Evolutionary conservation across 192 early-diverging fungal genomes (phyloP), one percentile per base, ranked within the genome.

Genomic region (Funneliformis mosseae): DNA sequence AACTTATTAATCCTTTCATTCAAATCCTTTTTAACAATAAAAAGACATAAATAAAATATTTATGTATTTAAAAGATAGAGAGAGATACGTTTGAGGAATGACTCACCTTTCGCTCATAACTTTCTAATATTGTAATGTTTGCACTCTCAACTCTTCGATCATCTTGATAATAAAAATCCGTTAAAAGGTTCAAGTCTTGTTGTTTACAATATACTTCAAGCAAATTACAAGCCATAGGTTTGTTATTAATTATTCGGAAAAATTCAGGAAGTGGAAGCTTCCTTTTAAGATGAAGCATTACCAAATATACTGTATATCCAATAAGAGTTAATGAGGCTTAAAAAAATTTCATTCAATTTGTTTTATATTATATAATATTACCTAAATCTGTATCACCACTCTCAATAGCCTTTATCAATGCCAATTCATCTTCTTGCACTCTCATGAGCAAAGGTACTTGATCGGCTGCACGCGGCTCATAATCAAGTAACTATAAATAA

Each of bases 101-200:
- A 77, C 79, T 21, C 76, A 87, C 83, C 72, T 81, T 81, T 61
- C 83, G 67, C 55, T 86, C 78, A 80, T 86, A 91, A 39, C 88
- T 90, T 82, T 92, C 88, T 55, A 87, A 68, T 25, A 89, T 62
- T 10, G 82, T 81, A 21, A 91, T 68, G 66, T 88, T 91, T 62
- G 96, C 90, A 78, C 86, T 86, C 64, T 96, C 85, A 23, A 91
- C 84, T 59, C 85, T 75, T 70, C 93, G 88, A 88, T 99, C 98
- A 81, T 98, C 95, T 83, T 99, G 97, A 80, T 95, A 99, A 85
- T 99, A 99, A 80, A 97, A 99, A 82, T 98, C 94, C 63, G 92
- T 92, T 62, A 99, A 88, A 0, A 98, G 82, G 18, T 93, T 90
- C 28, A 88, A 83, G 55, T 93, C 92, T 79, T 94, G 92, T 41